Evolutionary conservation across 2,329 filamentous ascomycete genomes (phyloP).

Genomic region (Drechmeria coniospora): DNA sequence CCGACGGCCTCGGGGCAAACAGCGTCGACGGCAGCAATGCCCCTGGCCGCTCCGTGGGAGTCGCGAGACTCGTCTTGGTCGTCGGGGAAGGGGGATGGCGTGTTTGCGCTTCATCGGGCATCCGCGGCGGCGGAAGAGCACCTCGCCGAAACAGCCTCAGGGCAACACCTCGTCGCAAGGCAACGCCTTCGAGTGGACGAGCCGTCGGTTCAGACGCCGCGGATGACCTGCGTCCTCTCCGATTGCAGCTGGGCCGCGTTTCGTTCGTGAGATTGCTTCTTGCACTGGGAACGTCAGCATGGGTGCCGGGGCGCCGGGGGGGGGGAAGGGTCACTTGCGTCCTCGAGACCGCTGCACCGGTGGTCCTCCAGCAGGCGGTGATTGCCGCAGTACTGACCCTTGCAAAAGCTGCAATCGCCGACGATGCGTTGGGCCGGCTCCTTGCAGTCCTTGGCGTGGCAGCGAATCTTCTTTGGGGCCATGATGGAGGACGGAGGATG

Average conservation of each 20-base stretch:
- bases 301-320: background rate
- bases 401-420: slow-evolving; percentile 90
- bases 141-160: too few relatives aligned
- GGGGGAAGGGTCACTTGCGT: slow-evolving; percentile 37
- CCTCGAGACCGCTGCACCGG: slow-evolving; percentile 81
- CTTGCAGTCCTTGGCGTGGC: slow-evolving; percentile 80
- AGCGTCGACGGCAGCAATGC: too few relatives aligned
- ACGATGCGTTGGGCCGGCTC: slow-evolving; percentile 82
- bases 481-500: slow-evolving; percentile 21
- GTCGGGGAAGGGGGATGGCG: too few relatives aligned
- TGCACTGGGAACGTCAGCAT: slow-evolving; percentile 43
- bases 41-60: too few relatives aligned
- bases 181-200: too few relatives aligned
- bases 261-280: slow-evolving; percentile 89
- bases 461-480: slow-evolving; percentile 67
- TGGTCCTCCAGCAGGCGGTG: slow-evolving; percentile 90
- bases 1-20: too few relatives aligned
- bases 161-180: too few relatives aligned
- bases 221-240: slow-evolving; percentile 88
- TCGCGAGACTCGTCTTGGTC: too few relatives aligned
- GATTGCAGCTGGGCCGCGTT: slow-evolving; percentile 86
- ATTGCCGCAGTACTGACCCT: slow-evolving; percentile 86
- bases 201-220: too few relatives aligned
- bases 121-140: too few relatives aligned
- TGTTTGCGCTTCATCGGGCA: too few relatives aligned